A percentile compares a stretch with the other conserved stretches of the same genome.
Evolutionary conservation across 805 yeast genomes (phyloP).

Genomic region (Yueomyces sinensis): DNA sequence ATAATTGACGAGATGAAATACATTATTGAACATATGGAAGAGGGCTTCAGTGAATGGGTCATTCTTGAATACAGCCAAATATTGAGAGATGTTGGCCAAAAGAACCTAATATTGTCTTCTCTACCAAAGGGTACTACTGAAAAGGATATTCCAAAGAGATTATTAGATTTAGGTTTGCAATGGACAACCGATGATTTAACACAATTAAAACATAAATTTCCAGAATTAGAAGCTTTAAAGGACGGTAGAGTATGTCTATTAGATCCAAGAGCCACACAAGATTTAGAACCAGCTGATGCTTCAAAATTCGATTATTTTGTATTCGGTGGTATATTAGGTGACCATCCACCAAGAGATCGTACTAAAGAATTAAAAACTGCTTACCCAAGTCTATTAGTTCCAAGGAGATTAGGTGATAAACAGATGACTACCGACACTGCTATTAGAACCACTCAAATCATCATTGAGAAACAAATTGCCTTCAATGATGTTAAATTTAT

Average conservation of each 20-base stretch:
- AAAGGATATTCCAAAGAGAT: conserved; percentile 46
- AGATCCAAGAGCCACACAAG: conserved; percentile 76
- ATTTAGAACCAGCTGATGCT: conserved; percentile 59
- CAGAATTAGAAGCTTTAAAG: conserved; percentile 32
- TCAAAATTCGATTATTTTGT: conserved; percentile 70
- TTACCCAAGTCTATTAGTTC: conserved; percentile 57
- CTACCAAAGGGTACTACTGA: conserved; percentile 51
- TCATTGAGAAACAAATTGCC: conserved; percentile 41
- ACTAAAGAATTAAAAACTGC: conserved; percentile 75
- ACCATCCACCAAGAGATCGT: conserved; percentile 84
- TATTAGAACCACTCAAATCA: conserved; percentile 75
- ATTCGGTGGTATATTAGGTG: conserved; percentile 93
- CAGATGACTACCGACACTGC: conserved; percentile 99
- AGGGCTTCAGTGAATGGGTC: conserved; percentile 95
- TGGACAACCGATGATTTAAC: conserved; percentile 72
- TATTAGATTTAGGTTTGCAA: conserved; percentile 51
- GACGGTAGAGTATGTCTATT: conserved; percentile 58
- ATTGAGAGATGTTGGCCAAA: conserved; percentile 67
- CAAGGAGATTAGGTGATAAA: conserved; percentile 72
- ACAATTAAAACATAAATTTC: conserved; percentile 26
- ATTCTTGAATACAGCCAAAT: conserved; percentile 74
- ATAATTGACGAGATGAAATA: conserved; percentile 47
- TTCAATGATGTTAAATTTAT: conserved; percentile 73
- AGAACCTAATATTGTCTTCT: conserved; percentile 65
- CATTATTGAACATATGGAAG: conserved; percentile 95